Evolutionary conservation across 192 early-diverging fungal genomes (phyloP), one percentile per base, ranked within the genome.

Genomic region (Geranomyces variabilis): DNA sequence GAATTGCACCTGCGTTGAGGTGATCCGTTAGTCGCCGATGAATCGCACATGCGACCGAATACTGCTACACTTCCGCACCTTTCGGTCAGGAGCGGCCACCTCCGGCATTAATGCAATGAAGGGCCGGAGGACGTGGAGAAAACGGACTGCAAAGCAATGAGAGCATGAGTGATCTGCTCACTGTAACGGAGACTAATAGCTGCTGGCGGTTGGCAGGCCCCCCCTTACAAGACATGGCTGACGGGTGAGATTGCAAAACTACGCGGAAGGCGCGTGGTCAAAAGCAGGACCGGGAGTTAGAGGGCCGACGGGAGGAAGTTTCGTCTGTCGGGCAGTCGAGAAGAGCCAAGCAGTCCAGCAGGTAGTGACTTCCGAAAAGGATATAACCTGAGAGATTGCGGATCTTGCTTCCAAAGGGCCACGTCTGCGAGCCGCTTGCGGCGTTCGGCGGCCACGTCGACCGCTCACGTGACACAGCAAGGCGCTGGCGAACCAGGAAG

Each of bases 41-140:
- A 3, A 41, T 41, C 36, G n/a, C 36, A 10, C 3, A 41, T 41
- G 36, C 36, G 10, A 41, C 10, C 36, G 10, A 41, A 41, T 41
- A 41, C 5, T 7, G 36, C 36, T 41, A 10, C 36, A 10, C 5
- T 41, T 41, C 22, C 62, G 61, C 80, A 93, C 95, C 90, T 98
- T 98, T 83, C 95, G 92, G 86, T 97, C 96, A 55, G 94, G 94
- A 56, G 95, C 80, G 36, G 93, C 91, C 67, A 99, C 93, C 88
- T 99, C 98, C 36, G 98, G 98, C 86, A 99, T 92, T 66, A 96
- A 84, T 62, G 92, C 91, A 89, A 99, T 96, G 76, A 98, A 99
- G 6, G 98, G 98, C 89, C 90, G 81, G 79, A 99, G 90, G 71
- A 98, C 87, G 84, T 97, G 93, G 68, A 99, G 88, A 61, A 99